Percentiles rank a stretch among this genome's conserved stretches.
Conservation (phyloP, 352 stramenopile species). For the Phytophthora boehmeriae region DNA sequence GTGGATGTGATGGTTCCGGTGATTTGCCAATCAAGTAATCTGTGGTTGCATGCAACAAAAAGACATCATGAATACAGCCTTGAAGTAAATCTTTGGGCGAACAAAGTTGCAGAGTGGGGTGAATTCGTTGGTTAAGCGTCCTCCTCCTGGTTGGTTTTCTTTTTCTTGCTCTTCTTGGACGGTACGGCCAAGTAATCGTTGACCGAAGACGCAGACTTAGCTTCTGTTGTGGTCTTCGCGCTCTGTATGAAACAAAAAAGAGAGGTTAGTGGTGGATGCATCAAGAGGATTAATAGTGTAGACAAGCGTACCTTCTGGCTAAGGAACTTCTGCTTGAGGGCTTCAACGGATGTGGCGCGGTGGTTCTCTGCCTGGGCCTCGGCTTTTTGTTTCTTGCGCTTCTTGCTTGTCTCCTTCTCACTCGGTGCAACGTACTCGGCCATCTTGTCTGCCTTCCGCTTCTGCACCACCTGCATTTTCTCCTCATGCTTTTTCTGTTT, state of each 20-base stretch:
- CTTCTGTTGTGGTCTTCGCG: conserved; percentile 40
- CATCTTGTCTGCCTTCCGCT: conserved; percentile 78
- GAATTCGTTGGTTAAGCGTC: conserved; percentile 36
- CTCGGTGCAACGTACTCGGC: conserved; percentile 76
- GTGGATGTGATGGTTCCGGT: conserved; percentile 3
- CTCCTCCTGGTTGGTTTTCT: conserved; percentile 48
- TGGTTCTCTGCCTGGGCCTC: conserved; percentile 50
- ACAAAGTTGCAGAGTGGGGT: conserved; percentile 10
- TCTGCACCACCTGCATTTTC: conserved; percentile 60
- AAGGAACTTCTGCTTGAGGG: conserved; percentile 86
- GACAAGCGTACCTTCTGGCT: conserved; percentile 59
- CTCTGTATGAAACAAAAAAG: conserved; percentile 30
- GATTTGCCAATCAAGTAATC: background rate
- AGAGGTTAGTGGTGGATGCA: conserved; percentile 8
- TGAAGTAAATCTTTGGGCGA: background rate
- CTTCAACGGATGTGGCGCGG: conserved; percentile 59
- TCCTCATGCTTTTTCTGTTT: conserved; percentile 87
- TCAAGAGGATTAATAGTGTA: background rate
- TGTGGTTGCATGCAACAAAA: background rate
- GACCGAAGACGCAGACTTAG: conserved; percentile 40
- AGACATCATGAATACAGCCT: background rate
- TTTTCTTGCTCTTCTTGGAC: conserved; percentile 58
- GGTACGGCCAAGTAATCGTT: conserved; percentile 75
- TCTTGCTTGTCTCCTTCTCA: conserved; percentile 80
- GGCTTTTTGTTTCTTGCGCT: conserved; percentile 76